Percentiles rank a stretch among this genome's conserved stretches.
phyloP scores from a whole-genome alignment of 305 asterid genomes.

The Plantago lanceolata region DNA sequence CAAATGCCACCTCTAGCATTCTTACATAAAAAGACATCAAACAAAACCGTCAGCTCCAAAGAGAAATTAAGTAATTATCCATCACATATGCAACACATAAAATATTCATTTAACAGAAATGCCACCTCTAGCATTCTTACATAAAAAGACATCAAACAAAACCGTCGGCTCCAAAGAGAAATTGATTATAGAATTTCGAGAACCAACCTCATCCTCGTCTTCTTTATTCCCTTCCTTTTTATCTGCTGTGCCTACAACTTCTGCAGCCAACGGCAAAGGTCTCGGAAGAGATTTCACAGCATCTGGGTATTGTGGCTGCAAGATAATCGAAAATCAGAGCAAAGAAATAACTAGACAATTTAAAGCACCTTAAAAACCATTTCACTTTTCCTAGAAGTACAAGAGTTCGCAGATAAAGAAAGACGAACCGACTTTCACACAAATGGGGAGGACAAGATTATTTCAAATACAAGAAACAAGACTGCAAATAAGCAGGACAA shows the following conservation, averaged over 20 bases:
- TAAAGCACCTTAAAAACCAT: conserved; percentile 6
- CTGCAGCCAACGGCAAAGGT: conserved; percentile 63
- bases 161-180: conserved; percentile 8
- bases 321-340: conserved; percentile 27
- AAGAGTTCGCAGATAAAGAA: not conserved
- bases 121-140: not conserved
- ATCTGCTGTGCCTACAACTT: conserved; percentile 40
- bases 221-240: conserved; percentile 43
- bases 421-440: conserved; percentile 2
- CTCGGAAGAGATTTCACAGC: conserved; percentile 69
- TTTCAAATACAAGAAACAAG: too few relatives aligned
- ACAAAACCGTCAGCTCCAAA: conserved; percentile 10
- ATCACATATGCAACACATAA: not conserved
- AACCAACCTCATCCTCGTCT: conserved; percentile 69
- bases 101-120: not conserved
- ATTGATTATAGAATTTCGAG: conserved; percentile 17
- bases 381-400: not conserved
- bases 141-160: conserved; percentile 15
- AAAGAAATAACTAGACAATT: conserved; percentile 7
- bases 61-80: not conserved
- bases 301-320: conserved; percentile 62
- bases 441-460: not conserved
- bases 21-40: conserved; percentile 11
- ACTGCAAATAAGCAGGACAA: not conserved
- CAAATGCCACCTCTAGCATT: not conserved